These are phyloP conservation scores for Xylaria sp. DNA, from an alignment of 2,329 filamentous ascomycete species.

Conservation along the genomic window DNA sequence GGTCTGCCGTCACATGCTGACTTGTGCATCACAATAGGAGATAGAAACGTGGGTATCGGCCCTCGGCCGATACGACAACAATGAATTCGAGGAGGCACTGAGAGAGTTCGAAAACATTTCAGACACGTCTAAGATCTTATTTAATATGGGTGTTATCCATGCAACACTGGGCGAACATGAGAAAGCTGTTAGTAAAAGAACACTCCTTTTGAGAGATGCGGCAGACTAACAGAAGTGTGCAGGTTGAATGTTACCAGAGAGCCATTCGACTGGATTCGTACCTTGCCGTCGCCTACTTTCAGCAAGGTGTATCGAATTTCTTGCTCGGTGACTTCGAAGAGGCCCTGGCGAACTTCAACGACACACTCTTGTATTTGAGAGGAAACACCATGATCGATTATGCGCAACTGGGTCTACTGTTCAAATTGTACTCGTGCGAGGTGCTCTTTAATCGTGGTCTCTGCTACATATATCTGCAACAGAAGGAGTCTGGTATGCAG, in stretches of 20 bases:
- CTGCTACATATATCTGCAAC: slow-evolving; percentile 96
- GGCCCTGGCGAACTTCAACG: slow-evolving; percentile 97
- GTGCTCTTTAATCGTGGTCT: slow-evolving; percentile 96
- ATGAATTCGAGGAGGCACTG: slow-evolving; percentile 92
- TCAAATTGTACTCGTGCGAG: slow-evolving; percentile 97
- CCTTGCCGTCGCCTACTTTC: slow-evolving; percentile 96
- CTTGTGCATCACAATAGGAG: slow-evolving; percentile 68
- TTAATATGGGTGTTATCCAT: slow-evolving; percentile 98
- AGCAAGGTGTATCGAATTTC: slow-evolving; percentile 98
- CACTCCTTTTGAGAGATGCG: neutral
- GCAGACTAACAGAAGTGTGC: slow-evolving; percentile 35
- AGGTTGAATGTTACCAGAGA: slow-evolving; percentile 96
- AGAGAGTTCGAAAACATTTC: slow-evolving; percentile 85
- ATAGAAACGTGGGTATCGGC: slow-evolving; percentile 98
- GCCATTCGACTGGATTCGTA: slow-evolving; percentile 93
- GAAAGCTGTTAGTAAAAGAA: slow-evolving; percentile 77
- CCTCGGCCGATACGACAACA: slow-evolving; percentile 92
- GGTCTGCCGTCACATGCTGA: slow-evolving; percentile 16
- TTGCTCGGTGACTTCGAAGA: slow-evolving; percentile 97
- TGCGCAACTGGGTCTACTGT: slow-evolving; percentile 91
- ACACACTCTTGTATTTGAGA: slow-evolving; percentile 91
- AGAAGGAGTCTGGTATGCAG: slow-evolving; percentile 89
- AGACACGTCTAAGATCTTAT: slow-evolving; percentile 97
- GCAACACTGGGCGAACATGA: slow-evolving; percentile 96
- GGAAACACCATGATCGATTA: slow-evolving; percentile 99